These are phyloP conservation scores for Xylaria longipes DNA, from an alignment of 495 filamentous ascomycete species.

Conservation along the genomic window DNA sequence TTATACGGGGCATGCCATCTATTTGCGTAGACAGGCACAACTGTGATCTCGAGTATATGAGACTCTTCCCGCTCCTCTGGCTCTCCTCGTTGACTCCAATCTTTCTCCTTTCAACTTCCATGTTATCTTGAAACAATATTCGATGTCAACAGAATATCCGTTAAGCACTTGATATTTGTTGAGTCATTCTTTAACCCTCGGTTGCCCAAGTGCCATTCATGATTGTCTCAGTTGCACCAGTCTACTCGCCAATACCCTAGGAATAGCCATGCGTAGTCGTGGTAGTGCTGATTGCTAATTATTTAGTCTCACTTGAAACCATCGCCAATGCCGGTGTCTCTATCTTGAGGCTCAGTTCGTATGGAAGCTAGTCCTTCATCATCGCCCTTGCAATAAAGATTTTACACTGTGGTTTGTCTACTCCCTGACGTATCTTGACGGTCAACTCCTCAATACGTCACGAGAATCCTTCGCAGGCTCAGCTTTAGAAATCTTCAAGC, in stretches of 20 bases:
- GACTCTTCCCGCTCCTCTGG: no score
- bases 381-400: no score
- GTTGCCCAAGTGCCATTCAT: not conserved
- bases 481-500: no score
- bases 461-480: no score
- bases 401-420: no score
- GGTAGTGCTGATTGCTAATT: no score
- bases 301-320: no score
- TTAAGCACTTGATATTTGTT: not conserved
- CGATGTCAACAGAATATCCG: not conserved
- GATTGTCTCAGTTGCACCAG: no score
- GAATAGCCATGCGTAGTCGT: no score
- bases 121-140: not conserved
- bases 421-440: no score
- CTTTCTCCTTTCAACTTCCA: not conserved
- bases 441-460: no score
- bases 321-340: not conserved
- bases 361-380: not conserved
- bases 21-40: not conserved
- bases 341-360: not conserved
- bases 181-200: not conserved
- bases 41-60: not conserved
- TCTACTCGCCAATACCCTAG: no score
- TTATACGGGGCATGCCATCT: not conserved
- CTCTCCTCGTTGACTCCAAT: not conserved